Percentiles rank a stretch among this genome's conserved stretches.
These are phyloP conservation scores for Dactylellina cionopaga DNA, from an alignment of 2,329 filamentous ascomycete genomes.

Conservation along the genomic window DNA sequence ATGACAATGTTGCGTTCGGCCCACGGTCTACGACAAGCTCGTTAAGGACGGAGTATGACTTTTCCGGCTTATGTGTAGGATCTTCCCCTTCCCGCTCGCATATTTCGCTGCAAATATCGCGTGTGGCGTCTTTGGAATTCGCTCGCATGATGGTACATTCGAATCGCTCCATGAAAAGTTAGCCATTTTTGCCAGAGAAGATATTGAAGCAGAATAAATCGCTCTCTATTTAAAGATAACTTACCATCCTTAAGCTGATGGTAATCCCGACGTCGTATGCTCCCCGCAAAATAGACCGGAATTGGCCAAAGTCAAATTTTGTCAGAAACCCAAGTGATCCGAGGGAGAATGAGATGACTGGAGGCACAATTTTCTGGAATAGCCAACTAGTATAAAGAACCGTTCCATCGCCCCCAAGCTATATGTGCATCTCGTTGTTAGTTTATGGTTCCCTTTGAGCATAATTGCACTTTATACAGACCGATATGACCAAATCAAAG, in stretches of 20 bases:
- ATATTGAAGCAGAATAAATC: too few relatives aligned
- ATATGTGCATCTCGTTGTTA: conserved; percentile 5
- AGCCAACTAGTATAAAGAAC: conserved; percentile 96
- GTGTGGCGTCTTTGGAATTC: conserved; percentile 41
- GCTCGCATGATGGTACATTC: conserved; percentile 57
- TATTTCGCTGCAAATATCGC: conserved; percentile 69
- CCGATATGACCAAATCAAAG: conserved; percentile 91
- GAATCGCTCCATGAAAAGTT: conserved; percentile 7
- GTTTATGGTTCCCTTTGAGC: not conserved
- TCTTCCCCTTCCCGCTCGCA: conserved; percentile 80
- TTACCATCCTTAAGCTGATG: conserved; percentile 77
- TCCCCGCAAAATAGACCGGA: conserved; percentile 73
- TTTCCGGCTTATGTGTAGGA: conserved; percentile 84
- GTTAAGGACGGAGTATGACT: conserved; percentile 89
- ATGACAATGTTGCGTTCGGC: conserved; percentile 92
- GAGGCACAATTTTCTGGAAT: conserved; percentile 93
- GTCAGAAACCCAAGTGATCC: conserved; percentile 95
- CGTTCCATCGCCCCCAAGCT: conserved; percentile 91
- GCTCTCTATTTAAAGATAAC: not conserved
- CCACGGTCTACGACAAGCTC: conserved; percentile 96
- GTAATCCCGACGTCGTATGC: conserved; percentile 84
- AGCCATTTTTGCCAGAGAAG: not conserved
- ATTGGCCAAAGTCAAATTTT: conserved; percentile 89
- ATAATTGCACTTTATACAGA: conserved; percentile 57
- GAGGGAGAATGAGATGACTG: conserved; percentile 88